Evolutionary conservation across 768 basidiomycete species (phyloP), one percentile per base, ranked within the genome.

Genomic region (Tricholoma furcatifolium): DNA sequence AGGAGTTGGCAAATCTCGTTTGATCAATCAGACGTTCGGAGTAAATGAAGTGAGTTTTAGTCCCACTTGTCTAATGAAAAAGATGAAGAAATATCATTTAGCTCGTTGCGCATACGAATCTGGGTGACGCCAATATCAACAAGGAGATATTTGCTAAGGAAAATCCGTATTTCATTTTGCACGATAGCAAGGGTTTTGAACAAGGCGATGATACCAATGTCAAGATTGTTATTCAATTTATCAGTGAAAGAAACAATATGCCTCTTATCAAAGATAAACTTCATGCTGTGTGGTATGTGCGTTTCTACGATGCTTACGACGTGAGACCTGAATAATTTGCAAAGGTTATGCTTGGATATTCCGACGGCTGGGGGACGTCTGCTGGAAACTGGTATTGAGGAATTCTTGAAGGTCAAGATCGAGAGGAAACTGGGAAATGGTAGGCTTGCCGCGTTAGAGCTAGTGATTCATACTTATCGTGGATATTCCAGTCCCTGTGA

Each of bases 181-280:
- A 70, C 44, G 68, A 70, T 24, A 65, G 62, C 15, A 51, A 57
- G 50, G 69, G 69, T 3, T 70, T 67, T 43, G 68, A 67, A 23
- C 56, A 60, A 7, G 63, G 66, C 2, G 61, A 68, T 15, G 51
- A 50, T 8, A 43, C 53, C 15, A 68, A 67, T 38, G 59, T 66
- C 39, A 43, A 63, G 11, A 61, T 51, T 9, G 66, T 68, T 2
- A 51, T 53, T 24, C 47, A 49, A 2, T 70, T 70, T 46, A 64
- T 70, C 41, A 31, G 52, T 0, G 43, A 51, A 15, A 55, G 63
- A 21, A 60, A 39, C 24, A 18, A 51, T 17, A 55, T 35, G 55
- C 38, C 55, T 32, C 50, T 57, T 10, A 17, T 68, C 18, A 58
- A 62, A 27, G 67, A 70, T 23, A 60, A 57, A 32, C 51, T 70